Percentiles rank a stretch among this genome's conserved stretches.
Evolutionary conservation across 192 early-diverging fungal genomes (phyloP).

Genomic region (Podila epicladia): DNA sequence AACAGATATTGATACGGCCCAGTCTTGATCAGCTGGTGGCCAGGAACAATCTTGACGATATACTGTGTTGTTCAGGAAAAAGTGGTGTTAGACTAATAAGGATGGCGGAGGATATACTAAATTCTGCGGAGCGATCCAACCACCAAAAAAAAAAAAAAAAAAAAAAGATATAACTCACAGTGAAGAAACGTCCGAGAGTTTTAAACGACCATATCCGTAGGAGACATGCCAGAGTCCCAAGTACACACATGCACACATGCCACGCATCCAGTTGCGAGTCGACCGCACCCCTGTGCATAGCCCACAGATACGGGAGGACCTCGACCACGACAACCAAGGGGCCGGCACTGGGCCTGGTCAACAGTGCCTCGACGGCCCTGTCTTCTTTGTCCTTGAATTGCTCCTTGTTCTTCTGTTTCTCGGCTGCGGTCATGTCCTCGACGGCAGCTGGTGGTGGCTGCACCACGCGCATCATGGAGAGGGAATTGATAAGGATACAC

Average conservation of each 20-base stretch:
- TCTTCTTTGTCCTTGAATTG: slow-evolving; percentile 30
- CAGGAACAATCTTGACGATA: slow-evolving; percentile 11
- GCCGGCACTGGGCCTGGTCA: not conserved
- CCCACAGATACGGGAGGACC: slow-evolving; percentile 4
- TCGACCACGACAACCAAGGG: not conserved
- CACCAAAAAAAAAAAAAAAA: not conserved
- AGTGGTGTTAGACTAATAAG: not conserved
- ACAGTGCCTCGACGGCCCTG: slow-evolving; percentile 5
- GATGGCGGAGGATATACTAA: not conserved
- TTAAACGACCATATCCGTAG: slow-evolving; percentile 21
- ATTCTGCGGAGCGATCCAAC: no score
- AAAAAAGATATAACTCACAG: slow-evolving; percentile 1
- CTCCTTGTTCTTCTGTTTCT: slow-evolving; percentile 23
- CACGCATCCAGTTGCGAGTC: slow-evolving; percentile 8
- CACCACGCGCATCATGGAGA: slow-evolving; percentile 19
- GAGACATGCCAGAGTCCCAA: slow-evolving; percentile 5
- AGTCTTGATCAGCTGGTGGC: slow-evolving; percentile 26
- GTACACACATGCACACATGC: not conserved
- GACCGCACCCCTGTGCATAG: slow-evolving; percentile 15
- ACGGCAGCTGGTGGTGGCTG: slow-evolving; percentile 15
- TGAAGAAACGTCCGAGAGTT: slow-evolving; percentile 31
- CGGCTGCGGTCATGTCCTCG: no score
- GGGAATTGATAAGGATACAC: slow-evolving; percentile 20
- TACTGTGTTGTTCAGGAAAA: not conserved
- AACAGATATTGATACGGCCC: slow-evolving; percentile 28